Base-by-base conservation (phyloP, 1,139 yeast genomes). In the Pichia sp. region DNA sequence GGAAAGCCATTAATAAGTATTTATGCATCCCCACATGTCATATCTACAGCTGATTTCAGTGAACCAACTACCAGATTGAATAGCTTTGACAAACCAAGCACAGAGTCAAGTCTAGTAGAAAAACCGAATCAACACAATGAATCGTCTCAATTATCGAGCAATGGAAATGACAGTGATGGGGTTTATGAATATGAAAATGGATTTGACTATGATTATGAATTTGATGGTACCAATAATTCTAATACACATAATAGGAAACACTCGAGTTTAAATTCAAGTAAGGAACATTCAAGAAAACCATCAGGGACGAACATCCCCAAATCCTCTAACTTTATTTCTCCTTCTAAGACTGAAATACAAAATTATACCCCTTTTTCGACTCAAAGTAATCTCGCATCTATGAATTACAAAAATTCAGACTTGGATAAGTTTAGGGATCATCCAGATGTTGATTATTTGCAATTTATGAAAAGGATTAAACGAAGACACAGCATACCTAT, bases 401-500 rank as follows among this genome's bases (percentile, higher is more conserved):
- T 41, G 33, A 47, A 42, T 30, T 31, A 18, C 18, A 18, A 18
- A 18, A 18, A 18, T 18, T 18, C 18, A 18, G 18, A 18, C 18
- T 18, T 18, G 18, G 18, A 18, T 18, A 18, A 18, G 18, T 18
- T 18, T 18, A 18, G 18, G 18, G 18, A 18, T 18, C 18, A 18
- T 18, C 18, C 32, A 34, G 53, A 51, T 44, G 11, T 28, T 7
- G 54, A 54, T 29, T 55, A 48, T 40, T 7, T 11, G 3, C 34
- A 46, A 4, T 63, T 63, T 46, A 54, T 56, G 37, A 41, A 50
- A 5, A 46, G 66, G 35, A 39, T 65, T 33, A 58, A 56, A 25
- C 52, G 69, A 45, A 53, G 68, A 43, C 61, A 61, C 34, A 62
- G 67, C 28, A 58, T 64, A 25, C 68, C 69, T 1, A 50, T 55